Evolutionary conservation across 371 early-diverging fungal genomes (phyloP), one percentile per base, ranked within the genome.

Genomic region (Encephalitozoon cuniculi): DNA sequence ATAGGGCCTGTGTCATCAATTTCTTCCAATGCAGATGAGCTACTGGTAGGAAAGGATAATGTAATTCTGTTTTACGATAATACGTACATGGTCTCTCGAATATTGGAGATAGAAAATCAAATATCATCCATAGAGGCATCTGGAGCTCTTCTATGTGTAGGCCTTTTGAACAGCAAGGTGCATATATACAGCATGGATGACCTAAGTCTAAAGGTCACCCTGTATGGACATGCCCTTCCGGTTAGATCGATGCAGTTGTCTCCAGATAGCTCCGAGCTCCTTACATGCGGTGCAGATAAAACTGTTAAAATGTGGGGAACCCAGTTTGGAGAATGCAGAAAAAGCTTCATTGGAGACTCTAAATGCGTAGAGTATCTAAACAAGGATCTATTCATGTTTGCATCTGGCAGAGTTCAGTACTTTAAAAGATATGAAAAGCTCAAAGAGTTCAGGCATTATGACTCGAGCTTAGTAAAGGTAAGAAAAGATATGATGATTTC

Each of bases 171-270:
- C 37, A 81, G 49, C 44, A 80, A 82, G 26, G 71, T 83, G 7
- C 65, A 80, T 63, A 63, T 79, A 28, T 80, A 75, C 64, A 52
- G 79, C 9, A 46, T 76, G 34, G 41, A 77, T 18, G 34, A 51
- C 8, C 11, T 77, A 55, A 74, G 66, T 64, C 25, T 51, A 66
- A 73, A 18, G 26, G 41, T 75, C 32, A 64, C 73, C 5, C 52
- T 85, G 5, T 85, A 82, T 70, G 85, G 85, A 1, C 85, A 85
- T 66, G 79, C 85, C 7, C 68, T 85, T 21, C 85, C 85, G 0
- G 83, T 83, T 1, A 67, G 68, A 32, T 53, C 73, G 41, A 74
- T 85, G 30, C n/a, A 53, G 9, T 26, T 83, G 25, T 78, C 71
- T 25, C n/a, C 15, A 11, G 77, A 81, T 53, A 46, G 44, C 25